Percentiles rank a stretch among this genome's conserved stretches.
Conservation (phyloP, 2,329 filamentous ascomycete genomes). For the Epichloe festucae region DNA sequence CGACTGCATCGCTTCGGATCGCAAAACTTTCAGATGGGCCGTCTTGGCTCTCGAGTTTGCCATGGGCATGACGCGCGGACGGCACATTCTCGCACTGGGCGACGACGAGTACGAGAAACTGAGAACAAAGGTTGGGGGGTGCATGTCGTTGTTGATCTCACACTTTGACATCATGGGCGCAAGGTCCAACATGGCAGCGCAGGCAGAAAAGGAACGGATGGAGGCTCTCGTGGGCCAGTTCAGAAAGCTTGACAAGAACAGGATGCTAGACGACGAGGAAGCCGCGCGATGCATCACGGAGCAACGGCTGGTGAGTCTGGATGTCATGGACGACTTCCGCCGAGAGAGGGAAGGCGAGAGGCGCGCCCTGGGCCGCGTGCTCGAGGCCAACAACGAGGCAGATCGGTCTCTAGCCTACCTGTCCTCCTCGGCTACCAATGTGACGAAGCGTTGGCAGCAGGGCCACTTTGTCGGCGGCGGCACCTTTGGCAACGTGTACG, state of each 20-base stretch:
- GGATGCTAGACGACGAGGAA: slow-evolving; percentile 68
- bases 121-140: slow-evolving; percentile 81
- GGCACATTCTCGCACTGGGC: slow-evolving; percentile 82
- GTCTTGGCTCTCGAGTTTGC: slow-evolving; percentile 91
- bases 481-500: slow-evolving; percentile 95
- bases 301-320: slow-evolving; percentile 60
- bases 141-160: slow-evolving; percentile 93
- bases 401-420: slow-evolving; percentile 89
- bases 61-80: slow-evolving; percentile 91
- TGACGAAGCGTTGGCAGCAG: slow-evolving; percentile 95
- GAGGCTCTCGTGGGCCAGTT: slow-evolving; percentile 69
- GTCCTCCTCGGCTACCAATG: slow-evolving; percentile 86
- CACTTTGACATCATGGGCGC: slow-evolving; percentile 99
- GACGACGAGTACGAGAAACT: slow-evolving; percentile 77
- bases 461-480: slow-evolving; percentile 96
- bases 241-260: slow-evolving; percentile 65
- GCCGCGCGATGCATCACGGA: slow-evolving; percentile 61
- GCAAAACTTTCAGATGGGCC: slow-evolving; percentile 95
- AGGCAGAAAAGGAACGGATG: slow-evolving; percentile 80
- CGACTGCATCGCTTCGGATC: slow-evolving; percentile 85
- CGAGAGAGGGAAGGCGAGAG: slow-evolving; percentile 73
- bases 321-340: slow-evolving; percentile 63
- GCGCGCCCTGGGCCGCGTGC: slow-evolving; percentile 75
- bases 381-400: slow-evolving; percentile 91
- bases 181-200: slow-evolving; percentile 80